These are phyloP conservation scores for Stentor coeruleus DNA, from an alignment of 73 alveolate species.

Conservation along the genomic window DNA sequence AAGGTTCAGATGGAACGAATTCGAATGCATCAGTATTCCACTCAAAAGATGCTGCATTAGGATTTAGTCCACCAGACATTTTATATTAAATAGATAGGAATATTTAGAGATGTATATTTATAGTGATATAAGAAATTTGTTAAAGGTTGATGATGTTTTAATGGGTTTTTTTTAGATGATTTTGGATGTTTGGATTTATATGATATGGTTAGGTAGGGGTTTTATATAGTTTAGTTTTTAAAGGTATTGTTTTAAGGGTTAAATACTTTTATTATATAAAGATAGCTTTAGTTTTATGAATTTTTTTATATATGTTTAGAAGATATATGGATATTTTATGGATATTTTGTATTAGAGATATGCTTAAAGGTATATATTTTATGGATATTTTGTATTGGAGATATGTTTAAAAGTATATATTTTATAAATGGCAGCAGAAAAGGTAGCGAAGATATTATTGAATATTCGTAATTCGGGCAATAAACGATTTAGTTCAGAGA, in stretches of 20 bases:
- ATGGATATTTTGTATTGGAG: neutral
- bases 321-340: neutral
- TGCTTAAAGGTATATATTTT: neutral
- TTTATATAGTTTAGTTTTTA: neutral
- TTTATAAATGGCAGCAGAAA: neutral
- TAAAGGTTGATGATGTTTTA: neutral
- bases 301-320: neutral
- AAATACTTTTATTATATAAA: too few species aligned
- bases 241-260: neutral
- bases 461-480: too few species aligned
- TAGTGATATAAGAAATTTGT: too few species aligned
- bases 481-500: neutral
- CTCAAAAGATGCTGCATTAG: neutral
- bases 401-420: too few species aligned
- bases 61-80: constrained; percentile 2
- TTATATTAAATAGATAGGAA: too few species aligned
- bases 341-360: neutral
- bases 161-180: neutral
- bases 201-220: neutral
- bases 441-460: neutral
- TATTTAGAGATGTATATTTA: too few species aligned
- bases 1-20: constrained; percentile 1
- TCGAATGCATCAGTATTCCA: neutral
- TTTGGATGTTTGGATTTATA: neutral
- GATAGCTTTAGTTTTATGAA: neutral